phyloP scores from a whole-genome alignment of 805 yeast genomes.

The Candida hispaniensis region DNA sequence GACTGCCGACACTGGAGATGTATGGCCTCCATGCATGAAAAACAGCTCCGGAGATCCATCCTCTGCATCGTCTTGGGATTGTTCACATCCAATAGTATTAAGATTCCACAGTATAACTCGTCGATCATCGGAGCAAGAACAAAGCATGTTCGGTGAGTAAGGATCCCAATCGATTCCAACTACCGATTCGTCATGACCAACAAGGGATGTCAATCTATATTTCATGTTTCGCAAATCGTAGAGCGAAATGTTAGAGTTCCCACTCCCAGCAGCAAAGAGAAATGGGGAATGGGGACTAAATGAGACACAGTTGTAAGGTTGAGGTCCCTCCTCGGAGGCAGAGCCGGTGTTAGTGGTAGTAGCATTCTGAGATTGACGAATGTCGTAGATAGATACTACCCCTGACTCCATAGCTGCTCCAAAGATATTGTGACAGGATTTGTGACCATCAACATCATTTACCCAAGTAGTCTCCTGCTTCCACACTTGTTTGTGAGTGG shows the following conservation, averaged over 20 bases:
- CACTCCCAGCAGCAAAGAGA: slow-evolving; percentile 64
- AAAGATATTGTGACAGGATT: slow-evolving; percentile 35
- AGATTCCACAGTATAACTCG: slow-evolving; percentile 71
- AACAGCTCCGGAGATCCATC: slow-evolving; percentile 65
- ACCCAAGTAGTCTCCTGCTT: slow-evolving; percentile 26
- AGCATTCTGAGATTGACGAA: slow-evolving; percentile 31
- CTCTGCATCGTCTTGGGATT: slow-evolving; percentile 44
- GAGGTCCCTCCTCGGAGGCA: slow-evolving; percentile 36
- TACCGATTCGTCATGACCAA: slow-evolving; percentile 53
- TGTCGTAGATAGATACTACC: slow-evolving; percentile 50
- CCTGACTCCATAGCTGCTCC: slow-evolving; percentile 66
- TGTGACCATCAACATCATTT: slow-evolving; percentile 58
- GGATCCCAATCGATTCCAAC: slow-evolving; percentile 47
- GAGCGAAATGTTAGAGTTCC: slow-evolving; percentile 56
- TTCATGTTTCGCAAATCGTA: slow-evolving; percentile 64
- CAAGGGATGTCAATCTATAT: slow-evolving; percentile 50
- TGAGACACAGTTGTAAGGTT: slow-evolving; percentile 49
- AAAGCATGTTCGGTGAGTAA: slow-evolving; percentile 39
- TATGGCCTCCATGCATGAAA: slow-evolving; percentile 87
- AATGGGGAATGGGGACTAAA: slow-evolving; percentile 46
- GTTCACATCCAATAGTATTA: slow-evolving; percentile 41
- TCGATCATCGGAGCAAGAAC: slow-evolving; percentile 55
- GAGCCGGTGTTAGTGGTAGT: slow-evolving; percentile 30
- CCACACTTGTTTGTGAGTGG: slow-evolving; percentile 1
- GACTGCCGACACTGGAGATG: slow-evolving; percentile 53